Percentiles rank a stretch among this genome's conserved stretches.
Conservation (phyloP, 306 rosid genomes). For the Ziziphus jujuba region DNA sequence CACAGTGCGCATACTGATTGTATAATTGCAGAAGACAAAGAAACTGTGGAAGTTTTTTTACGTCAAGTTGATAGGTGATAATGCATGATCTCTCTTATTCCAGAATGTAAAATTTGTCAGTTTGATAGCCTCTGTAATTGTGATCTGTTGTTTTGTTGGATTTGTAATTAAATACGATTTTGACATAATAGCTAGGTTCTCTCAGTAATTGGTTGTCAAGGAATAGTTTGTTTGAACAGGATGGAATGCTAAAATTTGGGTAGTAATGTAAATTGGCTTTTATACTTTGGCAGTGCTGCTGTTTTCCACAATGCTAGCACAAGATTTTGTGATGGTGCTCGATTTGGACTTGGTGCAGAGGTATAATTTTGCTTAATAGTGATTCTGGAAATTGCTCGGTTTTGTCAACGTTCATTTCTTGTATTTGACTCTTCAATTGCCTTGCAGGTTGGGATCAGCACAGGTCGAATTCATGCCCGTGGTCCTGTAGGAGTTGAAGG, state of each 20-base stretch:
- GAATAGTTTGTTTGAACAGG: neutral
- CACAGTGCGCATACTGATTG: slow-evolving; percentile 97
- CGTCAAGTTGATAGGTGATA: slow-evolving; percentile 86
- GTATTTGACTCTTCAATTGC: slow-evolving; percentile 11
- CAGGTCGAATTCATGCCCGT: slow-evolving; percentile 95
- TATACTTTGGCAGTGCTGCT: slow-evolving; percentile 75
- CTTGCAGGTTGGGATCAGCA: slow-evolving; percentile 92
- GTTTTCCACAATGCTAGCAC: slow-evolving; percentile 97
- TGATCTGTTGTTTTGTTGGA: neutral
- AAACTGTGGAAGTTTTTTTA: slow-evolving; percentile 67
- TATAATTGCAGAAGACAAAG: slow-evolving; percentile 69
- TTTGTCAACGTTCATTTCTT: slow-evolving; percentile 12
- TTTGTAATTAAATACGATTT: neutral
- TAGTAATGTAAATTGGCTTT: slow-evolving; percentile 10
- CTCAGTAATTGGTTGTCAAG: neutral
- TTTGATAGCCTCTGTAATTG: neutral
- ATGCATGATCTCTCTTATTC: neutral
- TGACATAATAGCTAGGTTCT: neutral
- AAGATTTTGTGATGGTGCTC: slow-evolving; percentile 91
- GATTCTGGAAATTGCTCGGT: neutral
- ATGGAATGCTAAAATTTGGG: neutral
- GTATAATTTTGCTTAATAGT: slow-evolving; percentile 35
- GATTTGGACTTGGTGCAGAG: slow-evolving; percentile 99
- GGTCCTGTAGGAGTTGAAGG: slow-evolving; percentile 99
- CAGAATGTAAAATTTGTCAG: neutral